Percentiles rank a stretch among this genome's conserved stretches.
phyloP scores from a whole-genome alignment of 2,329 filamentous ascomycete genomes.

The Pseudonectria buxi region DNA sequence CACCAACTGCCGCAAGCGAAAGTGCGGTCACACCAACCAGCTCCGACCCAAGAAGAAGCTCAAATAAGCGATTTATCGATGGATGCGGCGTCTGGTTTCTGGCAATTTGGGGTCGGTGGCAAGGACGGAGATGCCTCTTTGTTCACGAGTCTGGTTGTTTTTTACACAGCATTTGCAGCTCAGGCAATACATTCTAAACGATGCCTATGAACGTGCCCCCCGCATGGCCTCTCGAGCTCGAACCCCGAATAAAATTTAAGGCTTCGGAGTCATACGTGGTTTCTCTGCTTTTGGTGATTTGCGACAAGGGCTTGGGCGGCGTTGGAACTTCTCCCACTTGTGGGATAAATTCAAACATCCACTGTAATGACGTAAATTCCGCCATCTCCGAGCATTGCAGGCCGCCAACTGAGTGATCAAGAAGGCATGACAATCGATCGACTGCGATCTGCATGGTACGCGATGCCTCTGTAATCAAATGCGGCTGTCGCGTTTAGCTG shows the following conservation, averaged over 20 bases:
- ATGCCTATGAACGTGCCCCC: constrained; percentile 24
- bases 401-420: too few species aligned
- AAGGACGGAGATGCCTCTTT: constrained; percentile 29
- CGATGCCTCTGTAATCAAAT: too few species aligned
- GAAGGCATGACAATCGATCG: too few species aligned
- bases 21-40: constrained; percentile 99
- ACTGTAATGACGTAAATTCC: too few species aligned
- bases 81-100: constrained; percentile 40
- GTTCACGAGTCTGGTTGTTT: constrained; percentile 33
- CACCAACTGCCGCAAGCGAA: constrained; percentile 99
- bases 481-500: too few species aligned
- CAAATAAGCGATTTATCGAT: constrained; percentile 52
- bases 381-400: too few species aligned
- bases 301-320: background rate
- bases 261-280: constrained; percentile 7
- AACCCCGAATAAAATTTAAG: constrained; percentile 11
- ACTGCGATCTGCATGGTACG: too few species aligned
- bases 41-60: constrained; percentile 99
- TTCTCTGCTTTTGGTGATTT: background rate
- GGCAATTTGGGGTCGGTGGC: constrained; percentile 33
- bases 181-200: constrained; percentile 33
- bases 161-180: constrained; percentile 34
- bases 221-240: constrained; percentile 9
- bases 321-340: constrained; percentile 1
- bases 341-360: too few species aligned